Conservation (phyloP, 805 yeast genomes). For the Myxozyma nipponensis region DNA sequence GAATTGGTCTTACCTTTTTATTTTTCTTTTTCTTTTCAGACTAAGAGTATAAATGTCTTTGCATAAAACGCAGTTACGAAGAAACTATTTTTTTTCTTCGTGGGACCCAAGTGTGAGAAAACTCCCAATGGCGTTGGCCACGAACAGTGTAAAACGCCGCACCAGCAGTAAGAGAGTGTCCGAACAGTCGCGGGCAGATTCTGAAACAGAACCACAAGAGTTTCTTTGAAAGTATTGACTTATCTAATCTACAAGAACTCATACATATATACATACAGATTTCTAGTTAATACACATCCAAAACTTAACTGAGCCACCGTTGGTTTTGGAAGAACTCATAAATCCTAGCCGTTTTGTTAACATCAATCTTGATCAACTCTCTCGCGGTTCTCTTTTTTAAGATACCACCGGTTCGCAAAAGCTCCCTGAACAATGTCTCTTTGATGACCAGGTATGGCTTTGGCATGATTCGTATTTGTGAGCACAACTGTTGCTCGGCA, state of each 20-base stretch:
- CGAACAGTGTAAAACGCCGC: too few species aligned
- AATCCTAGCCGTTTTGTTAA: slow-evolving; percentile 77
- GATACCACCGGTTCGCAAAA: slow-evolving; percentile 77
- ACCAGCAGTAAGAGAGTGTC: too few species aligned
- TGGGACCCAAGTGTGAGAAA: too few species aligned
- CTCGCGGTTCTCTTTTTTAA: slow-evolving; percentile 82
- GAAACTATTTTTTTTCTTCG: too few species aligned
- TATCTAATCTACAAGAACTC: neutral
- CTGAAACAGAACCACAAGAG: too few species aligned
- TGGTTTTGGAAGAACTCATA: slow-evolving; percentile 91
- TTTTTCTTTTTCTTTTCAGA: neutral
- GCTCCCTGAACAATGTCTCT: slow-evolving; percentile 81
- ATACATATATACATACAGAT: neutral
- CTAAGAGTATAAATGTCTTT: too few species aligned
- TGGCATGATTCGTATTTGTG: slow-evolving; percentile 78
- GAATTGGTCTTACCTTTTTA: neutral
- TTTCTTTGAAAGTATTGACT: neutral
- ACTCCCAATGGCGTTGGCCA: too few species aligned
- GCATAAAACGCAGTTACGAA: too few species aligned
- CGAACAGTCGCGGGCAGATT: too few species aligned
- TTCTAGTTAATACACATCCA: neutral
- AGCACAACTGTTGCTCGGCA: slow-evolving; percentile 85
- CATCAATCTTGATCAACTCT: slow-evolving; percentile 78
- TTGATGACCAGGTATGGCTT: slow-evolving; percentile 93
- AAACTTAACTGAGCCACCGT: slow-evolving; percentile 60